These are phyloP conservation scores for Beauveria brongniartii DNA, from an alignment of 2,329 filamentous ascomycete species.

Conservation along the genomic window DNA sequence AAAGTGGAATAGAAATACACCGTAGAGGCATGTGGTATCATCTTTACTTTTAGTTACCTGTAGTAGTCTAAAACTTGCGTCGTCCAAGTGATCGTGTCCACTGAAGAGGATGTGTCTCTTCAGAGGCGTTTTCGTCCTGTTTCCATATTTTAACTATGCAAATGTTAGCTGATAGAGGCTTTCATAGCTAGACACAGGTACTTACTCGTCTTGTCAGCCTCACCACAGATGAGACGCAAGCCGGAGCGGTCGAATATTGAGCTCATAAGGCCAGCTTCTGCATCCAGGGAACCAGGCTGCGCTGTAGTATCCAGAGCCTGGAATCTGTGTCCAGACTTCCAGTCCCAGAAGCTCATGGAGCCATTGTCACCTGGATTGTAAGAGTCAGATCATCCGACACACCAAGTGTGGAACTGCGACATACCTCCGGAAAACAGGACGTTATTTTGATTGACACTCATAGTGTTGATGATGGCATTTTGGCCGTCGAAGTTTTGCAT, in stretches of 20 bases:
- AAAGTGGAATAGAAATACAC: constrained; percentile 1
- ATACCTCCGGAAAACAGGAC: constrained; percentile 80
- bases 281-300: constrained; percentile 88
- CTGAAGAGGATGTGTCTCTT: constrained; percentile 82
- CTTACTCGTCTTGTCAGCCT: constrained; percentile 88
- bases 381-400: neutral
- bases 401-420: constrained; percentile 11
- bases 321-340: constrained; percentile 92
- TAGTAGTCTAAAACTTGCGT: constrained; percentile 56
- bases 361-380: constrained; percentile 64
- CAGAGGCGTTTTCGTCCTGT: constrained; percentile 82
- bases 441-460: constrained; percentile 90
- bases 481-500: constrained; percentile 99
- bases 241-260: constrained; percentile 88
- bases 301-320: constrained; percentile 85
- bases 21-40: constrained; percentile 6
- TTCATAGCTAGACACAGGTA: constrained; percentile 10
- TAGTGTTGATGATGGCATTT: constrained; percentile 90
- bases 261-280: constrained; percentile 90
- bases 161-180: constrained; percentile 17
- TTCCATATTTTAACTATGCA: constrained; percentile 84
- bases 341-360: constrained; percentile 96
- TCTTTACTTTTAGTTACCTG: neutral
- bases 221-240: constrained; percentile 81
- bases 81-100: constrained; percentile 80